Base-by-base conservation (phyloP, 768 basidiomycete genomes). In the Tulasnella calospora region DNA sequence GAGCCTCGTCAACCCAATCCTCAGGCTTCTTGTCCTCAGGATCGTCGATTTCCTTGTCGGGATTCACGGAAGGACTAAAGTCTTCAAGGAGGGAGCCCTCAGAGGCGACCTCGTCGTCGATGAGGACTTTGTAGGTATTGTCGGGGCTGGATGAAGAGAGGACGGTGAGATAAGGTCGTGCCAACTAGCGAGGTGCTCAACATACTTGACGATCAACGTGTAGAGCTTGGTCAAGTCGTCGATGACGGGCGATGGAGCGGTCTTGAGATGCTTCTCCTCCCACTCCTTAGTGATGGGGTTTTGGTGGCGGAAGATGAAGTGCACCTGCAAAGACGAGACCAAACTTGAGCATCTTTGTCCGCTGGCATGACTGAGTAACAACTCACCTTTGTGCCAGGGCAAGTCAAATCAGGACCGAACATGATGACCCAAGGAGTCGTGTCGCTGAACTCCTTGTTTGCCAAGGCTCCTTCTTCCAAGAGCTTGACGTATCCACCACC, bases 281-380 rank as follows among this genome's bases (percentile, higher is more conserved):
- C 89, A 90, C 83, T 95, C 95, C 82, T 94, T 94, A 69, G 93
- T 94, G 82, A 92, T 89, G 46, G 98, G 97, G 88, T 90, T 96
- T 87, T 92, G 91, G 89, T 98, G 93, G 82, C 96, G 94, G 94
- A 99, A 97, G 86, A 99, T 99, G 86, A 99, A 98, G 89, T 99
- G 98, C 73, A 98, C 88, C 94, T 96, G 83, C 33, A 17, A 15
- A 67, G 61, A 67, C n/a, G 6, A 67, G 61, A 27, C 13, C 27
- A 35, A 35, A 27, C 33, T n/a, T 30, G 44, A 40, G 23, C 13
- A 72, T 10, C 67, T n/a, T 30, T 74, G 71, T 23, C 55, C n/a
- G 40, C 19, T 23, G 35, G 57, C 30, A 10, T 17, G 44, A 17
- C 15, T 4, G 27, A n/a, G 0, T 2, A 3, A 35, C 30, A 33